phyloP scores from a whole-genome alignment of 164 flowering plant species.

The Echeveria elegans region DNA sequence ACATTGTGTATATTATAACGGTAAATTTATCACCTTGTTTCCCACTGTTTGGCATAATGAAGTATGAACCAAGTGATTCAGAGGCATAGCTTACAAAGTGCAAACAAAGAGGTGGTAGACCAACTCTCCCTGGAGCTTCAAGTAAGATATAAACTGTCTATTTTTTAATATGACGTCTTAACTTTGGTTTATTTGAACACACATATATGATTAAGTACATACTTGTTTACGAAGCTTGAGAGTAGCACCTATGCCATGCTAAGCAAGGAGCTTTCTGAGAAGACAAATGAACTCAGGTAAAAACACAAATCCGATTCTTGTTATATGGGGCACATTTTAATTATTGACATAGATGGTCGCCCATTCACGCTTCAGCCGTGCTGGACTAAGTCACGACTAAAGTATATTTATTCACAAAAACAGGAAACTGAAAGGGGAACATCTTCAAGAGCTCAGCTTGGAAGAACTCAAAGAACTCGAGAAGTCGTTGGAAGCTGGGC shows the following conservation, averaged over 20 bases:
- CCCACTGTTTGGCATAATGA: neutral
- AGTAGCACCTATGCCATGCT: constrained; percentile 4
- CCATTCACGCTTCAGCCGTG: no score
- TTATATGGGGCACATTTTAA: no score
- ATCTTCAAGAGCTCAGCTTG: constrained; percentile 20
- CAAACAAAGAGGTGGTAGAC: constrained; percentile 11
- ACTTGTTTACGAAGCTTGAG: constrained; percentile 13
- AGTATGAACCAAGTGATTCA: constrained; percentile 22
- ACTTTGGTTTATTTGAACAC: neutral
- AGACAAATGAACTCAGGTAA: constrained; percentile 23
- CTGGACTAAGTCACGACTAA: no score
- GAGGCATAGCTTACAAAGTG: constrained; percentile 10
- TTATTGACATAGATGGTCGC: neutral
- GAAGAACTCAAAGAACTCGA: constrained; percentile 25
- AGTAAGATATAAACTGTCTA: constrained; percentile 15
- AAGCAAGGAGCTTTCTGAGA: constrained; percentile 16
- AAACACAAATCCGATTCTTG: neutral
- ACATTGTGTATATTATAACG: neutral
- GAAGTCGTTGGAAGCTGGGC: constrained; percentile 16
- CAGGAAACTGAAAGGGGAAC: constrained; percentile 29
- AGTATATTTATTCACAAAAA: neutral
- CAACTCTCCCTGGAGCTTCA: constrained; percentile 22
- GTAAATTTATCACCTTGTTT: neutral
- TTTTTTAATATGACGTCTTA: neutral
- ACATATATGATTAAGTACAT: neutral